A percentile compares a stretch with the other conserved stretches of the same genome.
Conservation (phyloP, 2,329 filamentous ascomycete species). For the Teratosphaeria zuluensis region DNA sequence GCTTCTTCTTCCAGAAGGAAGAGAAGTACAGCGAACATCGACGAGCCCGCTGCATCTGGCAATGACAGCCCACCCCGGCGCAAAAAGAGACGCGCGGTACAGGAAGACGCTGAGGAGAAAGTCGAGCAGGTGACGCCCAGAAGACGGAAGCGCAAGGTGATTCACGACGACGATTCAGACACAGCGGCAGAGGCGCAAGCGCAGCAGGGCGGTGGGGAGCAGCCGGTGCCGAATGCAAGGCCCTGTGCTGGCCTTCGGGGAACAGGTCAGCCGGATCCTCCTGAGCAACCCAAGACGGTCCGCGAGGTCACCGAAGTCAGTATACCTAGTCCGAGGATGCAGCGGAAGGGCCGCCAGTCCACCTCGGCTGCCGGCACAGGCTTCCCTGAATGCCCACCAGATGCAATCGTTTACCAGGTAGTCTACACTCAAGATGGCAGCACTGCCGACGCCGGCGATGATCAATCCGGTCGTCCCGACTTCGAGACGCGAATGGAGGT, state of each 20-base stretch:
- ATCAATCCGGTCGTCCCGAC: background rate
- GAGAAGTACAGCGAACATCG: background rate
- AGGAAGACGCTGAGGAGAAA: background rate
- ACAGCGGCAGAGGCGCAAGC: background rate
- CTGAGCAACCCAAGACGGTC: background rate
- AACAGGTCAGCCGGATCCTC: background rate
- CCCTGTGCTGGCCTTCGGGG: background rate
- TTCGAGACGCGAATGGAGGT: background rate
- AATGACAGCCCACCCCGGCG: background rate
- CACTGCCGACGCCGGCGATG: background rate
- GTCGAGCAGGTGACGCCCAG: background rate
- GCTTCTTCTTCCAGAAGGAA: background rate
- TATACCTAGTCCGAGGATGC: background rate
- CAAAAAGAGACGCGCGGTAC: background rate
- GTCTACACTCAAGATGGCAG: background rate
- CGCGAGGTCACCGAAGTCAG: background rate
- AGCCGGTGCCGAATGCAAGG: background rate
- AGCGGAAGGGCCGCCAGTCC: background rate
- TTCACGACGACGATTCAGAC: background rate
- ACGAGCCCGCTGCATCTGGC: background rate
- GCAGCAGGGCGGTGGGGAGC: background rate
- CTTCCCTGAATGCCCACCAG: background rate
- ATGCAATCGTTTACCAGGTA: background rate
- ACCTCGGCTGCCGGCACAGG: background rate
- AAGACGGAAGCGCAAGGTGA: background rate